A percentile compares a stretch with the other conserved stretches of the same genome.
phyloP scores from a whole-genome alignment of 2,329 filamentous ascomycete species.

The Fusarium mangiferae region DNA sequence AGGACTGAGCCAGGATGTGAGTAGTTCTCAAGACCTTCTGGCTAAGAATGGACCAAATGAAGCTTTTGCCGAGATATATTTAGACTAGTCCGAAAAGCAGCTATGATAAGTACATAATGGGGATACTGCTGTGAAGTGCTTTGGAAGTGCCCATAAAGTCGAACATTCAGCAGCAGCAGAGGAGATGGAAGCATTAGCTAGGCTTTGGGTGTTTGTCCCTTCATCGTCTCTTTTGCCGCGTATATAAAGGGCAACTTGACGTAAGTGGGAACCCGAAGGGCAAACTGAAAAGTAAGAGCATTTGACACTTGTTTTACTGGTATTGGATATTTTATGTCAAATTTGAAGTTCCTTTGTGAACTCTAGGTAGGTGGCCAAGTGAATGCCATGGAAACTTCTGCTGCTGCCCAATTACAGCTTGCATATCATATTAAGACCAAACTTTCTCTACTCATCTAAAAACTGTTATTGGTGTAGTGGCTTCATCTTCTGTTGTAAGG shows the following conservation, averaged over 20 bases:
- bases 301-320: background rate
- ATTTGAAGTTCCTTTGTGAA: background rate
- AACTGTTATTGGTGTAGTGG: background rate
- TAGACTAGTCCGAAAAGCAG: background rate
- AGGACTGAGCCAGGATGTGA: too few species aligned
- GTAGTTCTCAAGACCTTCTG: too few species aligned
- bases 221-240: background rate
- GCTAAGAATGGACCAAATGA: too few species aligned
- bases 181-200: background rate
- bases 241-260: too few species aligned
- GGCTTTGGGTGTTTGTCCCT: background rate
- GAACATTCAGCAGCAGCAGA: fast-evolving
- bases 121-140: fast-evolving
- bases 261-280: background rate
- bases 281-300: background rate
- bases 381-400: too few species aligned
- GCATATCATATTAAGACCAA: too few species aligned
- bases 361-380: fast-evolving
- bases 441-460: too few species aligned
- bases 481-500: fast-evolving
- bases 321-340: fast-evolving
- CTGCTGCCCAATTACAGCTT: background rate
- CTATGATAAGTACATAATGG: fast-evolving
- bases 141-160: fast-evolving
- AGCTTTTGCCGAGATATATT: fast-evolving